Conservation (phyloP, 345 rosid genomes). For the Corchorus olitorius region DNA sequence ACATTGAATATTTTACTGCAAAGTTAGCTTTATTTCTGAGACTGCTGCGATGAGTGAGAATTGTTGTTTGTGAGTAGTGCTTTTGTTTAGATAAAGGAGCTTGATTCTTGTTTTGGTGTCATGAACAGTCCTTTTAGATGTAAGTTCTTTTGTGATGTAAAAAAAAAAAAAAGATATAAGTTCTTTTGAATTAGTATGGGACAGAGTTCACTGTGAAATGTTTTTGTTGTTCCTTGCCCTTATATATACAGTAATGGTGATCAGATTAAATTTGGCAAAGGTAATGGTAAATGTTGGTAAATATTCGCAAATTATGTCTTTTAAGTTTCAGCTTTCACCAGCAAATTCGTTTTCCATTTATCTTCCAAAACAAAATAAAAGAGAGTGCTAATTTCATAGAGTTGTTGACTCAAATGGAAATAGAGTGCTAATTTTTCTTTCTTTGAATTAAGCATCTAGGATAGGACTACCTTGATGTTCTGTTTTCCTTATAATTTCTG, state of each 20-base stretch:
- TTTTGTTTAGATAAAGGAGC: conserved; percentile 13
- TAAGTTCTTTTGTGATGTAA: too few species aligned
- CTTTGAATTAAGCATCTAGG: conserved; percentile 48
- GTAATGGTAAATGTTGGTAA: too few species aligned
- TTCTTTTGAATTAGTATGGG: conserved; percentile 21
- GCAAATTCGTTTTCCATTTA: too few species aligned
- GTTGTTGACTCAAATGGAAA: too few species aligned
- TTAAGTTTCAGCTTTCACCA: too few species aligned
- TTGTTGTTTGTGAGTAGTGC: background rate
- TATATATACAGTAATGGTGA: background rate
- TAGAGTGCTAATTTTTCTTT: conserved; percentile 29
- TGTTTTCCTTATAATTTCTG: conserved; percentile 35
- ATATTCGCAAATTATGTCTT: too few species aligned
- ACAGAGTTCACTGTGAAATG: background rate
- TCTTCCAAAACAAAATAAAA: too few species aligned
- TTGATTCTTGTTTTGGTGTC: conserved; percentile 31
- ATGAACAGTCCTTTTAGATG: conserved; percentile 16
- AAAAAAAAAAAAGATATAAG: too few species aligned
- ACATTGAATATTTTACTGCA: background rate
- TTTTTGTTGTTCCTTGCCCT: background rate
- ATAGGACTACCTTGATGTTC: conserved; percentile 37
- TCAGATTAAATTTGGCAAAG: too few species aligned
- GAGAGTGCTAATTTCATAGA: too few species aligned
- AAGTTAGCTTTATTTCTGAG: conserved; percentile 1
- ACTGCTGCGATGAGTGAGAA: conserved; percentile 3